These are phyloP conservation scores for Phytophthora boehmeriae DNA, from an alignment of 352 stramenopile genomes.

Conservation along the genomic window DNA sequence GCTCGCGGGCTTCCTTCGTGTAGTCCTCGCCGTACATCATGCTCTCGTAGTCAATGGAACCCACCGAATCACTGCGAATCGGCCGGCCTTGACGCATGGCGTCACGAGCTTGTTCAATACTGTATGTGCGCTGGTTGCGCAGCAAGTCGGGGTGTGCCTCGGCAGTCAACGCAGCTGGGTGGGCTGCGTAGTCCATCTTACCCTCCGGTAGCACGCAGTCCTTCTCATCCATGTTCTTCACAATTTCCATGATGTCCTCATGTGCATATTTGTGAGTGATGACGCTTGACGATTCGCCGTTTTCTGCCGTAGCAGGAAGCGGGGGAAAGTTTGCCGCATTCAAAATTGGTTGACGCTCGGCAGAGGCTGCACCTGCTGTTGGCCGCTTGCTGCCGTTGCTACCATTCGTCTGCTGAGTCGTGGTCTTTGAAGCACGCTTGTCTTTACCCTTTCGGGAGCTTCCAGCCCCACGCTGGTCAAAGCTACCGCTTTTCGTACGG, in stretches of 20 bases:
- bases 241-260: conserved; percentile 93
- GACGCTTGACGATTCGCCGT: conserved; percentile 41
- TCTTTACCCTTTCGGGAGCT: conserved; percentile 68
- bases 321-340: conserved; percentile 86
- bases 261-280: conserved; percentile 83
- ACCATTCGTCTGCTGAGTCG: conserved; percentile 33
- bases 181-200: conserved; percentile 86
- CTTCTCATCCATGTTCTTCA: conserved; percentile 91
- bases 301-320: conserved; percentile 52
- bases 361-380: conserved; percentile 16
- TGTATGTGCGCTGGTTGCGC: conserved; percentile 92
- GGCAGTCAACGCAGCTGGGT: conserved; percentile 75
- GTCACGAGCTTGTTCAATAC: conserved; percentile 92
- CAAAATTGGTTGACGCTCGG: conserved; percentile 76
- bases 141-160: conserved; percentile 87
- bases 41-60: conserved; percentile 89
- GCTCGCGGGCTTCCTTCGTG: conserved; percentile 84
- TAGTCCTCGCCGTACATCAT: conserved; percentile 92
- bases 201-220: conserved; percentile 73
- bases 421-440: conserved; percentile 51
- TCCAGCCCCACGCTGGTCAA: conserved; percentile 47
- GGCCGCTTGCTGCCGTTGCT: conserved; percentile 48
- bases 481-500: conserved; percentile 58
- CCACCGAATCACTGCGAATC: conserved; percentile 87
- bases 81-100: conserved; percentile 88